These are phyloP conservation scores for Plectosphaerella cucumerina DNA, from an alignment of 2,329 filamentous ascomycete species.

Conservation along the genomic window DNA sequence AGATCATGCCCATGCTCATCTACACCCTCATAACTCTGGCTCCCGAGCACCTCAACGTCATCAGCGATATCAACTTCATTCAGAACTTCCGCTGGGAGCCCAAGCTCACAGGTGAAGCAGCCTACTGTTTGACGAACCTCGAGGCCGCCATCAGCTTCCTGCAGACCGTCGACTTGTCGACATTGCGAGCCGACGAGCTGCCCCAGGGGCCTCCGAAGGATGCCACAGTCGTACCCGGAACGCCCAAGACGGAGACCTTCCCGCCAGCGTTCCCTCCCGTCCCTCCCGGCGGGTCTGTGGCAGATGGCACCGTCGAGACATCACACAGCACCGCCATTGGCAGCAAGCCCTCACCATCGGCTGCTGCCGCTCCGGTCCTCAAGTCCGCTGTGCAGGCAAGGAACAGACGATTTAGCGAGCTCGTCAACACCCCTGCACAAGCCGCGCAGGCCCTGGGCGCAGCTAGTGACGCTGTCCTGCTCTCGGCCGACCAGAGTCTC, in stretches of 20 bases:
- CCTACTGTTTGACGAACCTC: constrained; percentile 93
- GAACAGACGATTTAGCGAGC: constrained; percentile 75
- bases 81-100: constrained; percentile 82
- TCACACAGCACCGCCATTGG: constrained; percentile 26
- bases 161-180: constrained; percentile 91
- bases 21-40: constrained; percentile 91
- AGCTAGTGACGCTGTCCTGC: constrained; percentile 80
- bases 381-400: constrained; percentile 48
- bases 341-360: constrained; percentile 30
- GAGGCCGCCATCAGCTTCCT: constrained; percentile 93
- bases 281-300: constrained; percentile 34
- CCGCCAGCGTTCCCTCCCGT: constrained; percentile 53
- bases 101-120: constrained; percentile 88
- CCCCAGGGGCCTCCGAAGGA: constrained; percentile 63
- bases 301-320: constrained; percentile 25
- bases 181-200: constrained; percentile 74
- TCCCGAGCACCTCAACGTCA: constrained; percentile 78
- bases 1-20: constrained; percentile 94
- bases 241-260: constrained; percentile 49
- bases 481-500: constrained; percentile 83
- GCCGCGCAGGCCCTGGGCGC: constrained; percentile 77
- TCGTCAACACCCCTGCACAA: constrained; percentile 80
- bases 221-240: constrained; percentile 38
- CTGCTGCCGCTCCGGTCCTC: constrained; percentile 29
- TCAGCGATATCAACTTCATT: constrained; percentile 94